Percentiles rank a stretch among this genome's conserved stretches.
phyloP scores from a whole-genome alignment of 352 stramenopile genomes.

The Globisporangium splendens region DNA sequence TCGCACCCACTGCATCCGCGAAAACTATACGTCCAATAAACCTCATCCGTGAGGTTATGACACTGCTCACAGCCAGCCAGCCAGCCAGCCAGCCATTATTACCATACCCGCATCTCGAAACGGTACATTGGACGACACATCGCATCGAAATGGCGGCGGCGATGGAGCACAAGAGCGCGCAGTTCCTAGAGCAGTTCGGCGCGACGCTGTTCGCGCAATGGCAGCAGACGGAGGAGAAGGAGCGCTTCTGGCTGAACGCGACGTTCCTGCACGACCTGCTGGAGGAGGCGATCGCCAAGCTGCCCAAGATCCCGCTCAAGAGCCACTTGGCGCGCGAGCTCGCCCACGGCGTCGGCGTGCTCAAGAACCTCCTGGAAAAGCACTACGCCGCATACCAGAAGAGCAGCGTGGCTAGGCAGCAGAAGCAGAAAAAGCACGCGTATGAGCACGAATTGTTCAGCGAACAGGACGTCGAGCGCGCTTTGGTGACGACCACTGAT shows the following conservation, averaged over 20 bases:
- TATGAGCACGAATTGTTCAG: conserved; percentile 29
- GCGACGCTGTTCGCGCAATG: conserved; percentile 56
- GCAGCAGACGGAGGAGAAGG: conserved; percentile 21
- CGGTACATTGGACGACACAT: background rate
- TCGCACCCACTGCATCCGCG: background rate
- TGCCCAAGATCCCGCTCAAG: conserved; percentile 48
- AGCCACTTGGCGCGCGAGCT: conserved; percentile 39
- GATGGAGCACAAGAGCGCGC: conserved; percentile 43
- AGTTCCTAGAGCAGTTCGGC: conserved; percentile 59
- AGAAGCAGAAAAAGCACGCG: background rate
- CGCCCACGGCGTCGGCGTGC: conserved; percentile 14
- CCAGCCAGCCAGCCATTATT: background rate
- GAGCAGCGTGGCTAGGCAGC: conserved; percentile 7
- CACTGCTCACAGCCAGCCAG: background rate
- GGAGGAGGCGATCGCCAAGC: conserved; percentile 59
- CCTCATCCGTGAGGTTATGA: background rate
- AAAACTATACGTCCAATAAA: background rate
- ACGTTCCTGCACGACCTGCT: conserved; percentile 34
- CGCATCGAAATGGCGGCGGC: background rate
- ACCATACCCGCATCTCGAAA: background rate
- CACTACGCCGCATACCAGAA: conserved; percentile 26
- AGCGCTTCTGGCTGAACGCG: conserved; percentile 52
- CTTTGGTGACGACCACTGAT: conserved; percentile 25
- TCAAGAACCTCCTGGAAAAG: conserved; percentile 31
- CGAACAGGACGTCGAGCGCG: conserved; percentile 54